Base-by-base conservation (phyloP, 768 basidiomycete species). In the Kwoniella europaea region DNA sequence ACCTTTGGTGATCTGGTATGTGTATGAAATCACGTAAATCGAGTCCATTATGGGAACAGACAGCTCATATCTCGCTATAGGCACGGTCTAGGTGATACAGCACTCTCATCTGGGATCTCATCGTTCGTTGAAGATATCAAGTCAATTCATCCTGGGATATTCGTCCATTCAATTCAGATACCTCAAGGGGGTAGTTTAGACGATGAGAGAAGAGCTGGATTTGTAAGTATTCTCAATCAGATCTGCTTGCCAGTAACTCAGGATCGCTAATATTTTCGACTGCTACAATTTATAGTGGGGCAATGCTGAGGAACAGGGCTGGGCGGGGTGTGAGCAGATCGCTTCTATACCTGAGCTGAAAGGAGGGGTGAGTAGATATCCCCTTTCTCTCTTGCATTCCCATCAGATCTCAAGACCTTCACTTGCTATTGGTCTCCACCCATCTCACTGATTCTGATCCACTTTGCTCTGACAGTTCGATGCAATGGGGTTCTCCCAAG, bases 81-180 rank as follows among this genome's bases (percentile, higher is more conserved):
- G 85, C 85, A 86, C 71, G 85, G 85, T 0, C 79, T 86, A 2
- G 85, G 85, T 29, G 85, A 86, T 74, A 82, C 82, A 13, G 79
- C 78, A 55, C 73, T 77, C 12, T 78, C 82, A 3, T 71, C 77
- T 0, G 85, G 85, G 5, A 81, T 86, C 20, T 44, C 69, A 16
- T 67, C 64, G 0, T 78, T 85, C 46, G 83, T 82, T 20, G 61
- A 72, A 2, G 82, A 84, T 62, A 78, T 86, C 59, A 58, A 79
- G 50, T n/a, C 10, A 18, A 50, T 74, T 22, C 69, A 79, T 64
- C 68, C 78, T 0, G 83, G 82, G 12, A 83, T 84, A 50, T 84
- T 76, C 63, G 84, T 86, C 1, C 74, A 84, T 73, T 80, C 78
- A 42, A 76, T 86, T 0, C 63, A 79, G 58, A 71, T 84, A 5